phyloP scores from a whole-genome alignment of 768 basidiomycete species.

The Boletus rufocinnamomeus region DNA sequence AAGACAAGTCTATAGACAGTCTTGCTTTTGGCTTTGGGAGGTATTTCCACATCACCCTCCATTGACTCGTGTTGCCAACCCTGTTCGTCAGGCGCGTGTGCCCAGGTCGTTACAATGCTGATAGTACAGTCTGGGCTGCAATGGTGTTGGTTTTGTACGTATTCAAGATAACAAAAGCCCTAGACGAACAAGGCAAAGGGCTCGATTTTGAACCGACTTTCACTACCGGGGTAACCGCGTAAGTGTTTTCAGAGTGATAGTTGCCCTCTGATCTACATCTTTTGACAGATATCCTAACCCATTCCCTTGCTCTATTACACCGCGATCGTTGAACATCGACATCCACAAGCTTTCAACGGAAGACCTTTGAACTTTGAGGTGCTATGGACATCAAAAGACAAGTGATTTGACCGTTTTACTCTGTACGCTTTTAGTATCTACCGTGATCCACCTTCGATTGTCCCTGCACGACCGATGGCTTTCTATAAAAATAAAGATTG shows the following conservation, averaged over 20 bases:
- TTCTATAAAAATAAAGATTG: not conserved
- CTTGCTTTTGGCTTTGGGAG: conserved; percentile 29
- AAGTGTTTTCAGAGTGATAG: not conserved
- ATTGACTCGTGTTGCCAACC: not conserved
- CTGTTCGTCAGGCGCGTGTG: conserved; percentile 27
- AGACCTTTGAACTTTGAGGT: not conserved
- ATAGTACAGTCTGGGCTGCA: conserved; percentile 32
- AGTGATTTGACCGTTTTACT: no score
- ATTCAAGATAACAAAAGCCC: conserved; percentile 29
- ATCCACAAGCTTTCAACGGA: not conserved
- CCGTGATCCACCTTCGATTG: no score
- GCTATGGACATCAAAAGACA: not conserved
- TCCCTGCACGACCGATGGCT: not conserved
- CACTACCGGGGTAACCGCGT: conserved; percentile 18
- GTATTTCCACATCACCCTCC: conserved; percentile 3
- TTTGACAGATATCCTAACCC: conserved; percentile 11
- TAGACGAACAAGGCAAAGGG: conserved; percentile 28
- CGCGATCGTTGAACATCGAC: conserved; percentile 4
- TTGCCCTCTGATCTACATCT: not conserved
- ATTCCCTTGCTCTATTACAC: conserved; percentile 18
- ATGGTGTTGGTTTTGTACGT: conserved; percentile 30
- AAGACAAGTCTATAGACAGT: not conserved
- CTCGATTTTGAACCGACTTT: conserved; percentile 22
- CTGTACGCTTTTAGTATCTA: no score
- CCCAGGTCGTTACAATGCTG: conserved; percentile 35